A percentile compares a stretch with the other conserved stretches of the same genome.
These are phyloP conservation scores for Fusarium succisae DNA, from an alignment of 2,329 filamentous ascomycete species.

Conservation along the genomic window DNA sequence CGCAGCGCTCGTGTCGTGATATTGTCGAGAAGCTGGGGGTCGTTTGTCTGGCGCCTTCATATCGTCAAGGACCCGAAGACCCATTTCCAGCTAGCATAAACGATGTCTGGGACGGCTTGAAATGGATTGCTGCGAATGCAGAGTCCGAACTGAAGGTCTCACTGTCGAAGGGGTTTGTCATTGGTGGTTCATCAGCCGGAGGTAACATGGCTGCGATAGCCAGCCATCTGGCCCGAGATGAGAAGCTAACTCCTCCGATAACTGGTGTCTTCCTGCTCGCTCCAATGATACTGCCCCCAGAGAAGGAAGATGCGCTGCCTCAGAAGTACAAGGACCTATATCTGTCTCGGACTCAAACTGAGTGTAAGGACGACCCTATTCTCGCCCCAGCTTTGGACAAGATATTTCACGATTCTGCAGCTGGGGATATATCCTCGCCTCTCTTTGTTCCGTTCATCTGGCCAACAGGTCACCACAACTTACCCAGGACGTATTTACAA, in stretches of 20 bases:
- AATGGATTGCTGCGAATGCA: background rate
- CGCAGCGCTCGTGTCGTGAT: background rate
- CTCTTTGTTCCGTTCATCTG: background rate
- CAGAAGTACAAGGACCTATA: background rate
- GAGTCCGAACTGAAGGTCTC: background rate
- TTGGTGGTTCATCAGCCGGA: background rate
- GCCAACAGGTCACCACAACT: background rate
- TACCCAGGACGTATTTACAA: background rate
- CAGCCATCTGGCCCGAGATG: background rate
- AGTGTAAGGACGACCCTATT: background rate
- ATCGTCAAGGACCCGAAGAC: background rate
- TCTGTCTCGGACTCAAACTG: background rate
- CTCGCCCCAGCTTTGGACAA: background rate
- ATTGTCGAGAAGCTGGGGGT: background rate
- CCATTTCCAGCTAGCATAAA: background rate
- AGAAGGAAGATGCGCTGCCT: background rate
- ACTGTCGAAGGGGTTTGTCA: background rate
- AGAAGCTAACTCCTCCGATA: background rate
- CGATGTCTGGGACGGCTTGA: background rate
- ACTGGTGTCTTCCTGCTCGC: background rate
- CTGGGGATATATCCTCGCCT: background rate
- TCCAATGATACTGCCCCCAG: background rate
- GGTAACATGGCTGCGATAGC: background rate
- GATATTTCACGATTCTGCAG: background rate
- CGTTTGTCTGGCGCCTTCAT: background rate